Conservation (phyloP, 2,329 filamentous ascomycete species). For the Alternaria ethzedia region DNA sequence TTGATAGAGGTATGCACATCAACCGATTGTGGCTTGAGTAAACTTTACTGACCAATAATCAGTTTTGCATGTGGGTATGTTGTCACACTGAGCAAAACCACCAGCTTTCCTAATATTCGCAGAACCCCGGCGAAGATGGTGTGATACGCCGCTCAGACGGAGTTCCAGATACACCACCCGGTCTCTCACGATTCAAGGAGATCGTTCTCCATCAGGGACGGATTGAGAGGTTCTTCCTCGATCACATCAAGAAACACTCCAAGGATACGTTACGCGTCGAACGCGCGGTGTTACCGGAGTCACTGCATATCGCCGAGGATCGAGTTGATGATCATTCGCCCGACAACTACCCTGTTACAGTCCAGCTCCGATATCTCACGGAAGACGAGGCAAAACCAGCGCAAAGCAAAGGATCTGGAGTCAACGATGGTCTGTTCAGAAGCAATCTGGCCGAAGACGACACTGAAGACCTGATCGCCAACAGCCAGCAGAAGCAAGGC, state of each 20-base stretch:
- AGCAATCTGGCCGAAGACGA: constrained; percentile 66
- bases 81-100: neutral
- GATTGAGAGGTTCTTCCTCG: constrained; percentile 71
- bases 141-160: constrained; percentile 64
- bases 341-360: constrained; percentile 64
- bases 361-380: constrained; percentile 63
- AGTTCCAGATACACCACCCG: constrained; percentile 67
- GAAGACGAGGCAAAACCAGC: constrained; percentile 64
- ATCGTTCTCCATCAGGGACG: constrained; percentile 74
- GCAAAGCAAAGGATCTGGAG: constrained; percentile 46
- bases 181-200: constrained; percentile 68
- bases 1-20: constrained; percentile 66
- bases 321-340: constrained; percentile 55
- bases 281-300: constrained; percentile 64
- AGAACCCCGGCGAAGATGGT: constrained; percentile 67
- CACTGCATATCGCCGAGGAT: constrained; percentile 61
- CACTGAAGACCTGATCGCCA: constrained; percentile 59
- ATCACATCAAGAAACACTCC: constrained; percentile 63
- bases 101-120: neutral
- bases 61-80: constrained; percentile 51
- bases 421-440: constrained; percentile 63
- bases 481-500: constrained; percentile 45
- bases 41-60: constrained; percentile 4
- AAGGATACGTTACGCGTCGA: constrained; percentile 62
- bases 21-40: constrained; percentile 32